These are phyloP conservation scores for Lepiota venenata DNA, from an alignment of 768 basidiomycete species.

Conservation along the genomic window DNA sequence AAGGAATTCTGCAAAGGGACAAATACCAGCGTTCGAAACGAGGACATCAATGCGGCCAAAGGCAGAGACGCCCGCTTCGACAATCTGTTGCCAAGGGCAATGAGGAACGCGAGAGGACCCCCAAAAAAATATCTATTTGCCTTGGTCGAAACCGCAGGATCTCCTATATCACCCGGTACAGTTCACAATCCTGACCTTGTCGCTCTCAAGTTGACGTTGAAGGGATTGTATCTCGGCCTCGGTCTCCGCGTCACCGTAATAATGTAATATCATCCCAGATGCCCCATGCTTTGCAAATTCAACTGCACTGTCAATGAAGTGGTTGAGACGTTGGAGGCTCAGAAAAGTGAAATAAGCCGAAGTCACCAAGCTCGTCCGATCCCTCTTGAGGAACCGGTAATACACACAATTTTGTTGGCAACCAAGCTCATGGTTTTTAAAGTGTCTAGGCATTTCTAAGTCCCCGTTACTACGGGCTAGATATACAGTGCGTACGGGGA, in stretches of 20 bases:
- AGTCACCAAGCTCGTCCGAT: constrained; percentile 64
- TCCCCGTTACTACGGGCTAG: not conserved
- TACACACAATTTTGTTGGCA: constrained; percentile 56
- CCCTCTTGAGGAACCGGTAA: constrained; percentile 73
- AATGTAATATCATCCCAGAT: constrained; percentile 60
- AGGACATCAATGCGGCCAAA: constrained; percentile 63
- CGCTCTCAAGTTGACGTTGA: constrained; percentile 39
- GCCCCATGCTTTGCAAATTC: constrained; percentile 67
- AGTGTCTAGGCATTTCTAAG: not conserved
- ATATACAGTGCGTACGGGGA: constrained; percentile 10
- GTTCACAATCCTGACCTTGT: constrained; percentile 38
- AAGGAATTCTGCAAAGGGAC: constrained; percentile 74
- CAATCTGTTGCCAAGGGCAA: constrained; percentile 43
- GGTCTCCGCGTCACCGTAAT: constrained; percentile 57
- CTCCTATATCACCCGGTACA: constrained; percentile 66
- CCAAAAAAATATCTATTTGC: constrained; percentile 26
- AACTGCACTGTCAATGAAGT: constrained; percentile 38
- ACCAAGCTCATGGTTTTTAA: constrained; percentile 36
- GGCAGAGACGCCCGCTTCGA: constrained; percentile 49
- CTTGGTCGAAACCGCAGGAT: constrained; percentile 50
- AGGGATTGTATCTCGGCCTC: constrained; percentile 45
- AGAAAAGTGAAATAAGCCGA: not conserved
- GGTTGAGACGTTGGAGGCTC: not conserved
- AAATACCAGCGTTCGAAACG: constrained; percentile 57
- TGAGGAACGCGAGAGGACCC: not conserved